phyloP scores from a whole-genome alignment of 306 rosid species.

The Ormosia emarginata region DNA sequence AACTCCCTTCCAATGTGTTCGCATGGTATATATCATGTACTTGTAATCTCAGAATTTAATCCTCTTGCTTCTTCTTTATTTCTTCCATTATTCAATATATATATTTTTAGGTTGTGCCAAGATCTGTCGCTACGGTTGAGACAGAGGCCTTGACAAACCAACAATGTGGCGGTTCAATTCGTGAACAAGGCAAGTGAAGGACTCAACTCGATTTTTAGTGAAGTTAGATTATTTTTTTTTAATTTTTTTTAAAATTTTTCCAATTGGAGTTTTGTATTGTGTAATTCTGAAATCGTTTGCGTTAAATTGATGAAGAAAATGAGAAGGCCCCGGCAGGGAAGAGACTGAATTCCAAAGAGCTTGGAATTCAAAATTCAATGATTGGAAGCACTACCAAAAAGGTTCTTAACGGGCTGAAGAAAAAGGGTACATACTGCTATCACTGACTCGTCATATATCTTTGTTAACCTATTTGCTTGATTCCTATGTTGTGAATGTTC shows the following conservation, averaged over 20 bases:
- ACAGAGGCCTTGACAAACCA: slow-evolving; percentile 16
- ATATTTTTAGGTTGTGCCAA: slow-evolving; percentile 35
- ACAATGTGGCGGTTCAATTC: slow-evolving; percentile 14
- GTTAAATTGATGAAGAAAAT: slow-evolving; percentile 28
- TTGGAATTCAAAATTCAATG: slow-evolving; percentile 59
- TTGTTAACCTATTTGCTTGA: neutral
- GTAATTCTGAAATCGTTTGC: neutral
- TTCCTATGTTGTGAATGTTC: neutral
- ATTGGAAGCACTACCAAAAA: slow-evolving; percentile 45
- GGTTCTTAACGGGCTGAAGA: slow-evolving; percentile 71
- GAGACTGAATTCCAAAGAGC: slow-evolving; percentile 55
- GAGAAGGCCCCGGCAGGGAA: slow-evolving; percentile 44
- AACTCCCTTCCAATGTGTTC: slow-evolving; percentile 39
- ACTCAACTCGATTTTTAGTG: neutral
- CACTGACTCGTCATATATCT: neutral
- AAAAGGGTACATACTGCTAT: slow-evolving; percentile 39
- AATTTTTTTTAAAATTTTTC: neutral
- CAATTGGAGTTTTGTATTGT: neutral
- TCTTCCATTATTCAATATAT: neutral
- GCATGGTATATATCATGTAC: slow-evolving; percentile 25
- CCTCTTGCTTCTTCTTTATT: neutral
- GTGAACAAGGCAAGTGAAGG: slow-evolving; percentile 43
- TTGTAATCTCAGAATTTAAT: neutral
- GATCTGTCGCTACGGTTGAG: slow-evolving; percentile 39
- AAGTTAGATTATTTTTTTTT: neutral